A percentile compares a stretch with the other conserved stretches of the same genome.
Conservation (phyloP, 192 early-diverging fungal species). For the Coemansia sp. region DNA sequence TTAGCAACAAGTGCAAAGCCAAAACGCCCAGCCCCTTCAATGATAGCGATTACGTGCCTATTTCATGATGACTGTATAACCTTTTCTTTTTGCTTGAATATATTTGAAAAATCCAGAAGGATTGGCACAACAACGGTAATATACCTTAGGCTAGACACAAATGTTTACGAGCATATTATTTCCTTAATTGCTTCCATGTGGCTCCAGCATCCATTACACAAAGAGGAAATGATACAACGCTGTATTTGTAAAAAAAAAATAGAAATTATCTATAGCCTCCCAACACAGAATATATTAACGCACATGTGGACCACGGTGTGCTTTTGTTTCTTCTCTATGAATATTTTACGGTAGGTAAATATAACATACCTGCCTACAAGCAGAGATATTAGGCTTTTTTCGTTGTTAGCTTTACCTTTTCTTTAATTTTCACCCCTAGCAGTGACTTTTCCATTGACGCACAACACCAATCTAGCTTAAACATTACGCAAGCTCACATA, state of each 20-base stretch:
- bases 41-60: conserved; percentile 33
- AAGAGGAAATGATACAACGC: not conserved
- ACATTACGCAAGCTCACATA: not conserved
- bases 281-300: not conserved
- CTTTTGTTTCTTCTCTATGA: not conserved
- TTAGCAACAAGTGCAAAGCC: conserved; percentile 43
- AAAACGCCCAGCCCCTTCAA: conserved; percentile 30
- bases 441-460: not conserved
- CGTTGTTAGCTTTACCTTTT: not conserved
- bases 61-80: not conserved
- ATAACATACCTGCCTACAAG: not conserved
- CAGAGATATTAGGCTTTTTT: not conserved
- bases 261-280: not conserved
- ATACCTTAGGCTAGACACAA: not conserved
- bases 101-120: not conserved
- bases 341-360: not conserved
- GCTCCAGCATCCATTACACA: not conserved
- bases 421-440: not conserved
- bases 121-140: not conserved
- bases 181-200: not conserved
- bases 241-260: not conserved
- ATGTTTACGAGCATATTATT: not conserved
- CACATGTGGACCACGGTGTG: not conserved
- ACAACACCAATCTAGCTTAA: not conserved
- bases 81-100: not conserved